Base-by-base conservation (phyloP, 1,284 basidiomycete species). In the Trichosporon coremiiforme region DNA sequence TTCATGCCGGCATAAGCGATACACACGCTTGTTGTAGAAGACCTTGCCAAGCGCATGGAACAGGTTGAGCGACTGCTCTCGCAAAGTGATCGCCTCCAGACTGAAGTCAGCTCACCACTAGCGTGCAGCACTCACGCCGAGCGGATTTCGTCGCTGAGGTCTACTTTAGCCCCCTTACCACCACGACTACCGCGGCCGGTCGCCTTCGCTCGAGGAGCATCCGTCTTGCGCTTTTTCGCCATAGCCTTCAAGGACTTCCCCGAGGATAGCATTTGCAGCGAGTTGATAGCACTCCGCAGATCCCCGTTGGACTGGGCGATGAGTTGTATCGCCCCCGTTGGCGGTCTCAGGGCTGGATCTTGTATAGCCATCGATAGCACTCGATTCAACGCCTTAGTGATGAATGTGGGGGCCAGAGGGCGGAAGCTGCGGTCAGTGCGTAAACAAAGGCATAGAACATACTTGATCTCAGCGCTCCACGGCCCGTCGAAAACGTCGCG, bases 31-130 rank as follows among this genome's bases (percentile, higher is more conserved):
- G 82, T 97, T 98, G 82, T 96, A 99, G 65, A 99, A 83, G 2
- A 98, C 88, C 83, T 93, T 96, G 6, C 96, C 97, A 45, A 99
- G 85, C 7, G 98, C 85, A 84, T 98, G 97, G 78, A 98, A 99
- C 50, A 99, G 85, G 2, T 89, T 90, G 9, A 99, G 85, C 68
- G 90, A 91, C 75, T 94, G 90, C 76, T 98, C 96, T 65, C 94
- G 86, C 67, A 90, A 85, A 17, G 92, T 91, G 0, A 94, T 86
- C 2, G 88, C 87, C 78, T 93, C 90, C 73, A 94, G 75, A 17
- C 84, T 85, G 63, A 7, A 12, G 47, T 71, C 69, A 67, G 69
- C 68, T 17, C 22, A 25, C 13, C 15, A n/a, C 33, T 10, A 7
- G 45, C 0, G 17, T 25, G 8, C 20, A 17, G 50, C 22, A 82